Percentiles rank a stretch among this genome's conserved stretches.
These are phyloP conservation scores for Termitomyces sp. DNA, from an alignment of 768 basidiomycete species.

Conservation along the genomic window DNA sequence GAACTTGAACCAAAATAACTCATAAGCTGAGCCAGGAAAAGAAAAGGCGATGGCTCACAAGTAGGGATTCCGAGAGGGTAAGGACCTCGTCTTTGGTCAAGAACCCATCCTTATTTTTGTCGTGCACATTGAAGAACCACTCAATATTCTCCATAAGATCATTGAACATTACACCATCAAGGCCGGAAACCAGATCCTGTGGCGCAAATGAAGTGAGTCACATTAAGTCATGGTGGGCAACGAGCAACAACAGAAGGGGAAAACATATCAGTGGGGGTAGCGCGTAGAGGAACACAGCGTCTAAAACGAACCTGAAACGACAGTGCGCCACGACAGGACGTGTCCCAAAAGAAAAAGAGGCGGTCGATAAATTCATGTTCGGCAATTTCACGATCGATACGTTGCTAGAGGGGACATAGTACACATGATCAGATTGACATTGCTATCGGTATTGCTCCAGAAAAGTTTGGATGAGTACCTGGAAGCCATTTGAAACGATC, in stretches of 20 bases:
- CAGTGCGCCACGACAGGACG: conserved; percentile 69
- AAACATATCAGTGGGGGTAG: background rate
- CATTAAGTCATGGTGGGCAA: background rate
- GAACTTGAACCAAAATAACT: conserved; percentile 48
- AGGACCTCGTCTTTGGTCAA: conserved; percentile 96
- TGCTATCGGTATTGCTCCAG: background rate
- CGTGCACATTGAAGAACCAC: conserved; percentile 96
- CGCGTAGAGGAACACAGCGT: background rate
- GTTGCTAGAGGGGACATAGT: conserved; percentile 46
- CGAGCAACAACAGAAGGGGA: background rate
- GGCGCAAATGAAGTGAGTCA: background rate
- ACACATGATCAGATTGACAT: background rate
- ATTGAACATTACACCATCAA: conserved; percentile 91
- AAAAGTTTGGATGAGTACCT: conserved; percentile 37
- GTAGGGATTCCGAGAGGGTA: conserved; percentile 88
- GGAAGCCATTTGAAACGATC: conserved; percentile 88
- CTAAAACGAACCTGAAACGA: conserved; percentile 67
- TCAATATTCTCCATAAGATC: conserved; percentile 98
- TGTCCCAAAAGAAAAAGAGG: conserved; percentile 95
- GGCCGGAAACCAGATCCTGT: conserved; percentile 83
- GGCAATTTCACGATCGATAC: conserved; percentile 83
- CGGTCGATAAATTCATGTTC: conserved; percentile 96
- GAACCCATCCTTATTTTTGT: conserved; percentile 94
- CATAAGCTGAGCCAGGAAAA: background rate
- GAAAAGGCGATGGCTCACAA: conserved; percentile 45